phyloP scores from a whole-genome alignment of 257 asterid genomes.

The Lavandula angustifolia region DNA sequence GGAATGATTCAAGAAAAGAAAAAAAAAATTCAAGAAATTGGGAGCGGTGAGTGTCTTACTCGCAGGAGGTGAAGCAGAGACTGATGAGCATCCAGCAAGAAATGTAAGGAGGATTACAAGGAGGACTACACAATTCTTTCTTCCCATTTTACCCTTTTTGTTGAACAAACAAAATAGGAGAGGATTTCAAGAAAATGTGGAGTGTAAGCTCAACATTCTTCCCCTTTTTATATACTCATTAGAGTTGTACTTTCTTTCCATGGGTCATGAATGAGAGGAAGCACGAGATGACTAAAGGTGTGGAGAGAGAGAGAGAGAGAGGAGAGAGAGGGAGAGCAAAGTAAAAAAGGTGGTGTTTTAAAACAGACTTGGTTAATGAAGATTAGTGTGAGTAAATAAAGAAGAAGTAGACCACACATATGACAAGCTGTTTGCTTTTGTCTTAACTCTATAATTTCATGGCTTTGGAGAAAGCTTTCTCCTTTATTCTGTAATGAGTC shows the following conservation, averaged over 20 bases:
- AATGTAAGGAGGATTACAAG: conserved; percentile 42
- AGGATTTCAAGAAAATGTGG: conserved; percentile 35
- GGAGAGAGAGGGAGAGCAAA: conserved; percentile 29
- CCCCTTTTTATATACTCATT: conserved; percentile 34
- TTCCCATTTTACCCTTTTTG: conserved; percentile 45
- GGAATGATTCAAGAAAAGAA: background rate
- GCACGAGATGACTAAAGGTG: conserved; percentile 42
- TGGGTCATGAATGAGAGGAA: conserved; percentile 40
- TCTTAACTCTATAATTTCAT: too few species aligned
- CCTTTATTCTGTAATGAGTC: too few species aligned
- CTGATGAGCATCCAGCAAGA: conserved; percentile 58
- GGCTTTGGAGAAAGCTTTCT: too few species aligned
- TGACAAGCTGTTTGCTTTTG: too few species aligned
- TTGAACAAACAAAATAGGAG: conserved; percentile 21
- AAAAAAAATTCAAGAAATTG: background rate
- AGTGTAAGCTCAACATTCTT: conserved; percentile 39
- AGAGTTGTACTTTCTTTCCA: conserved; percentile 32
- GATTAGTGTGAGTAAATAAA: conserved; percentile 30
- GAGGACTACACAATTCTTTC: conserved; percentile 41
- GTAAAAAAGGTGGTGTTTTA: conserved; percentile 6
- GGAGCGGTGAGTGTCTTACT: conserved; percentile 49
- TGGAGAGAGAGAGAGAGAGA: too few species aligned
- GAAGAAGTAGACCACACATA: conserved; percentile 5
- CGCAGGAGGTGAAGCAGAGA: conserved; percentile 80
- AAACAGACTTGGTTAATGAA: conserved; percentile 20